Evolutionary conservation across 2,329 filamentous ascomycete genomes (phyloP).

Genomic region (Colletotrichum incanum): DNA sequence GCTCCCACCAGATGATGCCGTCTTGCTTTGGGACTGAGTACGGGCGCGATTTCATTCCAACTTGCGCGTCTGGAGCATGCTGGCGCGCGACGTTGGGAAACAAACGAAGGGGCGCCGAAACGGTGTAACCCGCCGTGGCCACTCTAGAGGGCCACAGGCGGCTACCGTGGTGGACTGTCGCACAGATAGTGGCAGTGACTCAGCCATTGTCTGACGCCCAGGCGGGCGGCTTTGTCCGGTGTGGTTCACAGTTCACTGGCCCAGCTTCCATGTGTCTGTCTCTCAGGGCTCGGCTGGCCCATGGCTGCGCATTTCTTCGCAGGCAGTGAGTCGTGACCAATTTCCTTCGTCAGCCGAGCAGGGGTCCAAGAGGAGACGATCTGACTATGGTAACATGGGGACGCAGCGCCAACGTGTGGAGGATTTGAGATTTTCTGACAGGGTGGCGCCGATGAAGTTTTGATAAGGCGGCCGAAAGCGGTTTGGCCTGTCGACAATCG

Average conservation of each 20-base stretch:
- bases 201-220: background rate
- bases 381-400: conserved; percentile 24
- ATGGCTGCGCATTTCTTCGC: conserved; percentile 3
- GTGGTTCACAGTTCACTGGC: background rate
- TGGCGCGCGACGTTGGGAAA: conserved; percentile 2
- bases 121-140: conserved; percentile 13
- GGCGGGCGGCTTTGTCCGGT: background rate
- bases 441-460: conserved; percentile 38
- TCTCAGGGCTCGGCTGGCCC: conserved; percentile 10
- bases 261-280: background rate
- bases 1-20: conserved; percentile 14
- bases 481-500: conserved; percentile 25
- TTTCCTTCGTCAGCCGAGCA: conserved; percentile 31
- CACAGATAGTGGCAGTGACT: conserved; percentile 15
- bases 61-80: background rate
- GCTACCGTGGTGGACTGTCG: conserved; percentile 13
- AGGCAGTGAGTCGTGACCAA: background rate
- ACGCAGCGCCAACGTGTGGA: conserved; percentile 24
- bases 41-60: conserved; percentile 26
- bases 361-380: conserved; percentile 26
- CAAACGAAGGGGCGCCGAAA: background rate
- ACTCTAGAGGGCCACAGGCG: conserved; percentile 13
- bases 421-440: conserved; percentile 37
- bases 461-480: conserved; percentile 24
- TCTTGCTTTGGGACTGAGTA: background rate